These are phyloP conservation scores for Cyclotella distinguenda DNA, from an alignment of 108 stramenopile genomes.

Conservation along the genomic window DNA sequence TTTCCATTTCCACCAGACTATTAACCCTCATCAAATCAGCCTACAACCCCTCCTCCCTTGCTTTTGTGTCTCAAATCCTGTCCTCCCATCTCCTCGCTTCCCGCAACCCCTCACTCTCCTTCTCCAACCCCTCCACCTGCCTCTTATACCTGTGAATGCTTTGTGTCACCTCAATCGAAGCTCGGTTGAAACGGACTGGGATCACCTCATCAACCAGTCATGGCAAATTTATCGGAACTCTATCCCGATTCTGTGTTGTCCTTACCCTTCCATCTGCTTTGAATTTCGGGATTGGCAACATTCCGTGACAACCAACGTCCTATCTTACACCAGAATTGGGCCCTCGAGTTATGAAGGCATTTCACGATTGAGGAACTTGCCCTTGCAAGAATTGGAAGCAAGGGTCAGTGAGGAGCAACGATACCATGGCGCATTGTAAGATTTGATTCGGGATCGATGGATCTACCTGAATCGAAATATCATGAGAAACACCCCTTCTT, in stretches of 20 bases:
- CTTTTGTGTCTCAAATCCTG: neutral
- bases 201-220: slow-evolving; percentile 31
- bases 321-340: slow-evolving; percentile 59
- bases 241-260: slow-evolving; percentile 1
- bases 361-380: slow-evolving; percentile 17
- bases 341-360: slow-evolving; percentile 31
- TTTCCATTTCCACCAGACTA: neutral
- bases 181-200: slow-evolving; percentile 45
- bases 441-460: slow-evolving; percentile 15
- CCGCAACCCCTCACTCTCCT: slow-evolving; percentile 6
- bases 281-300: slow-evolving; percentile 8
- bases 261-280: neutral
- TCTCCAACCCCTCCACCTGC: slow-evolving; percentile 3
- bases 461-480: too few species aligned
- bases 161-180: slow-evolving; percentile 61
- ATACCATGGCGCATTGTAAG: slow-evolving; percentile 17
- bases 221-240: slow-evolving; percentile 34
- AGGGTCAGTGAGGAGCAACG: slow-evolving; percentile 13
- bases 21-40: slow-evolving; percentile 9
- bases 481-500: too few species aligned
- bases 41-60: neutral
- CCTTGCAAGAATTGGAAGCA: slow-evolving; percentile 15
- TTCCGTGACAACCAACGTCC: slow-evolving; percentile 66
- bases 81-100: neutral
- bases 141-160: slow-evolving; percentile 41